Evolutionary conservation across 2,329 filamentous ascomycete species (phyloP), one percentile per base, ranked within the genome.

Genomic region (Helminthosporium solani): DNA sequence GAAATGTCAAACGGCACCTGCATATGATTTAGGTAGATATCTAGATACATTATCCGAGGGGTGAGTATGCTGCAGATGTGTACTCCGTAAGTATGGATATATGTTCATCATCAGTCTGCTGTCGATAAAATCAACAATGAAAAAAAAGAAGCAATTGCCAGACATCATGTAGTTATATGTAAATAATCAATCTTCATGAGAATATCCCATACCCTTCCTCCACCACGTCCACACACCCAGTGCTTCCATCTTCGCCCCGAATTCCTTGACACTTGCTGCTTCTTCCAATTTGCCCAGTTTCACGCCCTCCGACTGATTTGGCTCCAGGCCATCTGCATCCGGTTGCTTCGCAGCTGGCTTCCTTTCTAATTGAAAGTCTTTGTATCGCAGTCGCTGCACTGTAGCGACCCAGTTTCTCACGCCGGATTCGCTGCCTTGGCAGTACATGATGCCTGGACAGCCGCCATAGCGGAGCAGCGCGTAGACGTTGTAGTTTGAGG

Each of bases 391-490:
- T 20, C 76, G 66, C 28, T 86, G 80, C 2, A 89, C 85, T 1
- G 74, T 72, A 9, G 73, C 74, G 3, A 89, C 83, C 86, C 86
- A 90, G 12, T 75, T 73, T 46, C 73, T 75, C 3, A 89, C 79
- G 1, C 74, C 74, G 1, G 61, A 57, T 54, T 80, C 76, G n/a
- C 77, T 71, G 1, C 82, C 81, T 62, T 88, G 84, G 40, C 85
- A 86, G 61, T 90, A 88, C 87, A 91, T 90, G 55, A 91, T 83
- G 1, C 87, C 87, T 0, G 87, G 87, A 19, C 79, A 79, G 2
- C 83, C 82, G 9, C 87, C 86, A 51, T 79, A 83, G 20, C 86
- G 80, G 1, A 89, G 73, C 3, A 90, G 72, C 1, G 86, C 81
- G 53, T 80, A 85, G 40, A 84, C 79, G 45, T 82, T 72, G 54